phyloP scores from a whole-genome alignment of 1,284 basidiomycete species.

The Volvariella volvacea region DNA sequence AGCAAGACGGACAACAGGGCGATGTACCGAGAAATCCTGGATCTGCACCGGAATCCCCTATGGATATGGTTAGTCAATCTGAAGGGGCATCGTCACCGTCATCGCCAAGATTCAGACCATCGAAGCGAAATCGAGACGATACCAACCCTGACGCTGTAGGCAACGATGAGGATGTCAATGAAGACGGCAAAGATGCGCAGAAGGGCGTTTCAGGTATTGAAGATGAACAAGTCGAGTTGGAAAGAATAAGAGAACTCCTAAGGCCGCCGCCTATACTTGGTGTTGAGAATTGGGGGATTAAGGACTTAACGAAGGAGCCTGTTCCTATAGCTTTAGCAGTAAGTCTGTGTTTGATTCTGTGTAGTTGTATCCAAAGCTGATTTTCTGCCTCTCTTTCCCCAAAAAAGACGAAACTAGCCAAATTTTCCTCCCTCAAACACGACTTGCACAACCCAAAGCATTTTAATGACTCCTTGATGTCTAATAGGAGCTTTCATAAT shows the following conservation, averaged over 20 bases:
- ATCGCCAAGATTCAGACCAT: too few species aligned
- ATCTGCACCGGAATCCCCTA: too few species aligned
- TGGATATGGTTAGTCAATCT: too few species aligned
- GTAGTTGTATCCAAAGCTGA: too few species aligned
- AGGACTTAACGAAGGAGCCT: conserved; percentile 45
- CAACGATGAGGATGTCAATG: too few species aligned
- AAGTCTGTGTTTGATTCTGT: conserved; percentile 16
- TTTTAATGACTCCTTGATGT: conserved; percentile 91
- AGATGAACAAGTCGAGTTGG: conserved; percentile 7
- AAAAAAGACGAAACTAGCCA: conserved; percentile 66
- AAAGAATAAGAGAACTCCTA: conserved; percentile 46
- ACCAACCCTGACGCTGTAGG: too few species aligned
- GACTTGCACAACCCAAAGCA: conserved; percentile 65
- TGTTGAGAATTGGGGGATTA: conserved; percentile 74
- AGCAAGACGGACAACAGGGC: too few species aligned
- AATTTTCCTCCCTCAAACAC: conserved; percentile 69
- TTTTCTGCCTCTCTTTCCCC: neutral
- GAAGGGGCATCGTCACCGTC: too few species aligned
- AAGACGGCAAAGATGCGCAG: too few species aligned
- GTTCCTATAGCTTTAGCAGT: conserved; percentile 63
- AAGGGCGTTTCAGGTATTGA: conserved; percentile 1
- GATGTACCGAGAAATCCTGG: too few species aligned
- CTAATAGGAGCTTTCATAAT: conserved; percentile 87
- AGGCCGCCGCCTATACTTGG: conserved; percentile 59
- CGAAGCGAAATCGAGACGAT: too few species aligned